Percentiles rank a stretch among this genome's conserved stretches.
These are phyloP conservation scores for Chlamydomonas applanata DNA, from an alignment of 139 green algal species.

Conservation along the genomic window DNA sequence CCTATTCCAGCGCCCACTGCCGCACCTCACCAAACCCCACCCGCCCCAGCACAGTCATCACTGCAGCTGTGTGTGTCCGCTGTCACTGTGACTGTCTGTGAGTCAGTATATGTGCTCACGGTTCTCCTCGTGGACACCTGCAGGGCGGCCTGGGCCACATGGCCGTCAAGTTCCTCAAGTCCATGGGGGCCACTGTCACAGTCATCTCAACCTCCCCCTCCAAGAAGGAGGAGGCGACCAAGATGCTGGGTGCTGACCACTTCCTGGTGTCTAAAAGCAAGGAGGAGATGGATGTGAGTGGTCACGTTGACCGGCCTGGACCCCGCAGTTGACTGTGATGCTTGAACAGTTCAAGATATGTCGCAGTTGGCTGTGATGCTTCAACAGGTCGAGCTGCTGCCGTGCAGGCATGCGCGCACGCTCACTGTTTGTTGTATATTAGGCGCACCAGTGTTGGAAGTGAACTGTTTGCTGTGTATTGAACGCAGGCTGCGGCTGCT, in stretches of 20 bases:
- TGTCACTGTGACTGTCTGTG: too few relatives aligned
- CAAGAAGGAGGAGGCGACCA: slow-evolving; percentile 73
- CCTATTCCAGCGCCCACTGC: too few relatives aligned
- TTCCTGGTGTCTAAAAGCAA: slow-evolving; percentile 64
- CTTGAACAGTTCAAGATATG: too few relatives aligned
- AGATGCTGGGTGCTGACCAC: slow-evolving; percentile 60
- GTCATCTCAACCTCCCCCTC: slow-evolving; percentile 60
- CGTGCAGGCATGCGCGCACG: too few relatives aligned
- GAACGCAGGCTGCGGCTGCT: slow-evolving; percentile 21
- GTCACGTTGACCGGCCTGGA: not conserved
- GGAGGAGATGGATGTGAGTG: slow-evolving; percentile 56
- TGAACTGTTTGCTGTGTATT: not conserved
- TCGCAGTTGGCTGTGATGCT: not conserved
- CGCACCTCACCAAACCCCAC: too few relatives aligned
- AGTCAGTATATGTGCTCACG: too few relatives aligned
- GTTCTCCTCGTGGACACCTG: too few relatives aligned
- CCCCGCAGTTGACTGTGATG: not conserved
- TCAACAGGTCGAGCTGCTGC: too few relatives aligned
- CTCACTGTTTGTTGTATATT: too few relatives aligned
- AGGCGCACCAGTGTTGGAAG: too few relatives aligned
- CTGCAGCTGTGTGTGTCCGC: too few relatives aligned
- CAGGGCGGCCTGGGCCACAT: slow-evolving; percentile 61
- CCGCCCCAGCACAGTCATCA: too few relatives aligned
- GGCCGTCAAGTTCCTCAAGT: slow-evolving; percentile 5
- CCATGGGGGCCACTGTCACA: slow-evolving; percentile 32